Percentiles rank a stretch among this genome's conserved stretches.
phyloP scores from a whole-genome alignment of 2,329 filamentous ascomycete genomes.

The Botrytis hyacinthi region DNA sequence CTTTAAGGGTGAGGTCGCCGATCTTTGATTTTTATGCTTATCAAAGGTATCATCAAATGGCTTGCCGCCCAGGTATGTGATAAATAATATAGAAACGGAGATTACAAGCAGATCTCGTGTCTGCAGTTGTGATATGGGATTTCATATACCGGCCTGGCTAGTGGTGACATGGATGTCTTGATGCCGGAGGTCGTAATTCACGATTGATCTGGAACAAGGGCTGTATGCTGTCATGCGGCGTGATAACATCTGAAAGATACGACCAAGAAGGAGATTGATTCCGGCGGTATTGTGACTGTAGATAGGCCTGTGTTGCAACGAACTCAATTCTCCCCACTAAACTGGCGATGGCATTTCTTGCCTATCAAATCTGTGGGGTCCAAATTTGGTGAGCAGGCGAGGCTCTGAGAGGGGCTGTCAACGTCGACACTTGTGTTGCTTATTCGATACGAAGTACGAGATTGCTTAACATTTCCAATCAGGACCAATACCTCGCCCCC shows the following conservation, averaged over 20 bases:
- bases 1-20: background rate
- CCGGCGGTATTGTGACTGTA: background rate
- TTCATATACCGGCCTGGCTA: background rate
- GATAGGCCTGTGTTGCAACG: background rate
- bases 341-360: too few species aligned
- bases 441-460: background rate
- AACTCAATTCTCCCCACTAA: too few species aligned
- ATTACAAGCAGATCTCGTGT: background rate
- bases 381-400: background rate
- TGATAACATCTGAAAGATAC: background rate
- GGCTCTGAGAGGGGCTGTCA: background rate
- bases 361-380: background rate
- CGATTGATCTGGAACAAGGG: background rate
- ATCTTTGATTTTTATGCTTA: background rate
- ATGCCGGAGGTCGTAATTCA: background rate
- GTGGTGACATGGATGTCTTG: background rate
- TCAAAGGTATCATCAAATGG: background rate
- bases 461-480: background rate
- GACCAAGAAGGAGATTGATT: background rate
- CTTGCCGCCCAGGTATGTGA: background rate
- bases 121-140: background rate
- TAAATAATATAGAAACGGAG: background rate
- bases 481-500: background rate
- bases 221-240: constrained; percentile 1
- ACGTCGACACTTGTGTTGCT: background rate